phyloP scores from a whole-genome alignment of 176 grass and related monocot genomes.

The Alopecurus myosuroides region DNA sequence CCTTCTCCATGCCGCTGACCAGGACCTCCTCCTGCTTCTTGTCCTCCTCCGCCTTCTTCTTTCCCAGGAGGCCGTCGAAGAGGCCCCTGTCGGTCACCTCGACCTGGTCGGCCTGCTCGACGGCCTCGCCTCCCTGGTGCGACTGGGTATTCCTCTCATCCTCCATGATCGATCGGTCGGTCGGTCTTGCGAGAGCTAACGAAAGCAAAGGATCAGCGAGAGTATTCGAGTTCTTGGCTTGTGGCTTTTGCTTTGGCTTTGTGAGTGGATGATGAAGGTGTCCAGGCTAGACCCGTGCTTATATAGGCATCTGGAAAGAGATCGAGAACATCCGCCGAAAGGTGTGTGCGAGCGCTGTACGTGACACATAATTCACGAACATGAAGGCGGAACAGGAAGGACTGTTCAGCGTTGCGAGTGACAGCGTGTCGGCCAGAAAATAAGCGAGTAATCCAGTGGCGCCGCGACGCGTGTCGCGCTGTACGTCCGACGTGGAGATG shows the following conservation, averaged over 20 bases:
- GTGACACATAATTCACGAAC: background rate
- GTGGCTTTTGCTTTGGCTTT: slow-evolving; percentile 19
- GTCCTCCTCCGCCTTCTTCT: slow-evolving; percentile 49
- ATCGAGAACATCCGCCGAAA: background rate
- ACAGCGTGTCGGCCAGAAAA: background rate
- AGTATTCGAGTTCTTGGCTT: slow-evolving; percentile 10
- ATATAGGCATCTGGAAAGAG: slow-evolving; percentile 20
- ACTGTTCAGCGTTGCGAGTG: background rate
- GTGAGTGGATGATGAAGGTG: slow-evolving; percentile 21
- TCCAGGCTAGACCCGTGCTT: background rate
- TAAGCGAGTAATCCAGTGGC: background rate
- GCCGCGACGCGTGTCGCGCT: background rate
- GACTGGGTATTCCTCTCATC: slow-evolving; percentile 57
- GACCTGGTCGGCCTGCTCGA: slow-evolving; percentile 21
- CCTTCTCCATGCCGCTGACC: slow-evolving; percentile 46
- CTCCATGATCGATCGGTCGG: slow-evolving; percentile 38
- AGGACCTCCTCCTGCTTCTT: slow-evolving; percentile 45
- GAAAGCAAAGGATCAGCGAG: slow-evolving; percentile 7
- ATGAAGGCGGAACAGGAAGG: background rate
- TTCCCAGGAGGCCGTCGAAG: slow-evolving; percentile 52
- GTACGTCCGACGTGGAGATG: slow-evolving; percentile 20
- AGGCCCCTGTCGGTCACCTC: slow-evolving; percentile 73
- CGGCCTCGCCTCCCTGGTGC: slow-evolving; percentile 13
- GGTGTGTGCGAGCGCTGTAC: background rate
- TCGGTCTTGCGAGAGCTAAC: background rate